Conservation (phyloP, 176 grass and related monocot species). For the Luzula sylvatica region DNA sequence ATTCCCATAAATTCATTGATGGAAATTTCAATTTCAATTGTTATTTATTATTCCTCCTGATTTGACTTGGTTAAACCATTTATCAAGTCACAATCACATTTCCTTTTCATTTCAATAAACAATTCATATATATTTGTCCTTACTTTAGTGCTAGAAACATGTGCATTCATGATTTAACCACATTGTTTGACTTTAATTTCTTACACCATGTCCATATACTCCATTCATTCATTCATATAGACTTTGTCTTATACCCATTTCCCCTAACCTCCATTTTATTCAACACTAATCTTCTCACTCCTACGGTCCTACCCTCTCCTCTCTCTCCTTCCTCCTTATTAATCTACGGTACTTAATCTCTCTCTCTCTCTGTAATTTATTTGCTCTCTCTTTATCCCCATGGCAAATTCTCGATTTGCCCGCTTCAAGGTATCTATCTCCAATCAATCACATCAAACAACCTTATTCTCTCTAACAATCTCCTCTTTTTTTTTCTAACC, state of each 20-base stretch:
- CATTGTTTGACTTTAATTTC: not conserved
- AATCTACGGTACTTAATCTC: not conserved
- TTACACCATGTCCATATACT: not conserved
- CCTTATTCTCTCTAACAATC: not conserved
- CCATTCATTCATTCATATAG: not conserved
- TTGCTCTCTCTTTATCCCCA: not conserved
- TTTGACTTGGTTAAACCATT: too few relatives aligned
- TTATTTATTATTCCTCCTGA: too few relatives aligned
- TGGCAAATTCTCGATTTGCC: constrained; percentile 9
- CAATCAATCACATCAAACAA: not conserved
- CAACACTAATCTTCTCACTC: not conserved
- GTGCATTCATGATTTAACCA: not conserved
- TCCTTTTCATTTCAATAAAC: too few relatives aligned
- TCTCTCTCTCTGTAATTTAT: not conserved
- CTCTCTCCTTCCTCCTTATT: not conserved
- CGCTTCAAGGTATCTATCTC: constrained; percentile 9
- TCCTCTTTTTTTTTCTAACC: not conserved
- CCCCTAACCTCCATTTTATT: not conserved
- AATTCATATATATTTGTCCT: too few relatives aligned
- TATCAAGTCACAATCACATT: too few relatives aligned
- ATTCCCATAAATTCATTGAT: too few relatives aligned
- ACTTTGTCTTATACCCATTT: constrained; percentile 16
- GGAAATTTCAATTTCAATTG: too few relatives aligned
- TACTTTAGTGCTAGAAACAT: too few relatives aligned
- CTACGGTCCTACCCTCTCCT: not conserved